Evolutionary conservation across 139 green algal species (phyloP).

Genomic region (Spirogloea muscicola): DNA sequence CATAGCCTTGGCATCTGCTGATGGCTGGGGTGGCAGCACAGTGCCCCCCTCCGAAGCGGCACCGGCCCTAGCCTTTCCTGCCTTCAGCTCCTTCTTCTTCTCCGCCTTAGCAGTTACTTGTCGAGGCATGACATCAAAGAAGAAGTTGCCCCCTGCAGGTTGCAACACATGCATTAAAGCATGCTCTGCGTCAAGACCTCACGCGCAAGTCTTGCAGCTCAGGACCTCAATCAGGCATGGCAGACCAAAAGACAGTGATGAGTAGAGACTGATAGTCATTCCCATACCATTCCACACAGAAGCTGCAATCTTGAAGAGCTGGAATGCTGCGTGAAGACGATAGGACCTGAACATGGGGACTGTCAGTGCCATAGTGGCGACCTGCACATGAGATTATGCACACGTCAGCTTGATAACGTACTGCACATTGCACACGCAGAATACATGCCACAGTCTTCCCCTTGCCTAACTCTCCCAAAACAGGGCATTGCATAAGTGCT

Average conservation of each 20-base stretch:
- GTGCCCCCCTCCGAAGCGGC: too few species aligned
- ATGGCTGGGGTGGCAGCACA: too few species aligned
- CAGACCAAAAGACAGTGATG: neutral
- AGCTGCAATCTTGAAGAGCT: constrained; percentile 40
- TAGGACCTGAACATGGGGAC: constrained; percentile 44
- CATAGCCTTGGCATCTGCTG: too few species aligned
- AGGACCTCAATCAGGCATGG: neutral
- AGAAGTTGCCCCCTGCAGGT: constrained; percentile 32
- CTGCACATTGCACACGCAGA: neutral
- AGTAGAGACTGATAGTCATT: neutral
- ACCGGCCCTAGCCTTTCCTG: too few species aligned
- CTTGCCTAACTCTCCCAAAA: too few species aligned
- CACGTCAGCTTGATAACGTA: neutral
- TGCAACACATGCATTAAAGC: too few species aligned
- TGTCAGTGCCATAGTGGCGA: constrained; percentile 38
- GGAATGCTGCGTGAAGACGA: constrained; percentile 27
- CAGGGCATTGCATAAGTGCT: too few species aligned
- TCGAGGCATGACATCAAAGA: constrained; percentile 42
- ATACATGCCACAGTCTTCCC: too few species aligned
- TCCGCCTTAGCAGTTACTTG: constrained; percentile 30
- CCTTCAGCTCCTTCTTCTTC: constrained; percentile 29
- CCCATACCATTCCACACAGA: constrained; percentile 38
- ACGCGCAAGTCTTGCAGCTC: neutral
- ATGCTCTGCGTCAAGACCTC: neutral
- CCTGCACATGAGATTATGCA: constrained; percentile 11